A percentile compares a stretch with the other conserved stretches of the same genome.
These are phyloP conservation scores for Arthrocladium fulminans DNA, from an alignment of 2,329 filamentous ascomycete species.

Conservation along the genomic window DNA sequence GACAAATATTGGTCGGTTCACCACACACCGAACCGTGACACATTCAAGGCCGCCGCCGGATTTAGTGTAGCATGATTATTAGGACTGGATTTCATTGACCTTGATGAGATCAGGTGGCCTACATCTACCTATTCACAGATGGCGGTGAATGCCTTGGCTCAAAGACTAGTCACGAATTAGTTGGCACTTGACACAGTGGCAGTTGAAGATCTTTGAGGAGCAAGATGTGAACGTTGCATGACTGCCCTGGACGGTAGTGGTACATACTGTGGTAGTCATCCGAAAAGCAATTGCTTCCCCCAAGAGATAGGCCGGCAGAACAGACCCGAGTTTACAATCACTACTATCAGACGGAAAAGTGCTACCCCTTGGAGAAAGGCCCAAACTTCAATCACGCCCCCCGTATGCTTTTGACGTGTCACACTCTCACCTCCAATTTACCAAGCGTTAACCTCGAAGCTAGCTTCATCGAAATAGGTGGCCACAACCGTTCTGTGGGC, in stretches of 20 bases:
- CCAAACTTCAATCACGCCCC: not conserved
- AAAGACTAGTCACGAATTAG: too few species aligned
- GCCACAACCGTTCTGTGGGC: conserved; percentile 92
- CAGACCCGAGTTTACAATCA: not conserved
- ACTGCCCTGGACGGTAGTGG: not conserved
- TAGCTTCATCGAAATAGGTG: conserved; percentile 96
- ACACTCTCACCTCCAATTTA: conserved; percentile 33
- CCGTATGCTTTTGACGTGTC: not conserved
- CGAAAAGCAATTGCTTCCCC: not conserved
- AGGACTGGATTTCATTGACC: too few species aligned
- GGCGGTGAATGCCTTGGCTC: too few species aligned
- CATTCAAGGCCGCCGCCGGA: too few species aligned
- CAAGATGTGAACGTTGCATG: too few species aligned
- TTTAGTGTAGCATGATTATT: too few species aligned
- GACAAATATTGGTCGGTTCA: too few species aligned
- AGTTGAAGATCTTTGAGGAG: too few species aligned
- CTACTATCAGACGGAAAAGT: not conserved
- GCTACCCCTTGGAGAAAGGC: not conserved
- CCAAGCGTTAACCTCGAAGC: conserved; percentile 88
- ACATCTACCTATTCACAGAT: too few species aligned
- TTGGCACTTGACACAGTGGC: too few species aligned
- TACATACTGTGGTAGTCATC: not conserved
- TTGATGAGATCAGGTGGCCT: too few species aligned
- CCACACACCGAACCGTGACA: too few species aligned
- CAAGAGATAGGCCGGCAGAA: not conserved